A percentile compares a stretch with the other conserved stretches of the same genome.
These are phyloP conservation scores for Plantago rigida DNA, from an alignment of 305 asterid genomes.

Conservation along the genomic window DNA sequence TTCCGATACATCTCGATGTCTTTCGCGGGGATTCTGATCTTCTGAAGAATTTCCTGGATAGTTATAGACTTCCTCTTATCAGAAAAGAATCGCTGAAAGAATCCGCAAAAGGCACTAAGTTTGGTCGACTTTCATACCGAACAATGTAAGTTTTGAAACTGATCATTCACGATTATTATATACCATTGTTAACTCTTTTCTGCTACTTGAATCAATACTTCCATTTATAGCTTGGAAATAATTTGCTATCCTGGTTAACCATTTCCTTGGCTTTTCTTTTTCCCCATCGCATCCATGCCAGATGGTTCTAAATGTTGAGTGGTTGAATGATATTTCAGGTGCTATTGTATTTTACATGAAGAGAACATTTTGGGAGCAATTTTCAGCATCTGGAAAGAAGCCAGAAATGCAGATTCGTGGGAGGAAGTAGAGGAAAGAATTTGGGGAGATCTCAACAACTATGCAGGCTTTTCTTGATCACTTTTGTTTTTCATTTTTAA, in stretches of 20 bases:
- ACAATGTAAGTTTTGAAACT: conserved; percentile 54
- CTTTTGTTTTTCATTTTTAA: too few relatives aligned
- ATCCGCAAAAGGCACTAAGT: conserved; percentile 32
- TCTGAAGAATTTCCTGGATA: conserved; percentile 60
- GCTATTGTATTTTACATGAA: conserved; percentile 71
- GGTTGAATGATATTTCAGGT: conserved; percentile 38
- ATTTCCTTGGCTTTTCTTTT: not conserved
- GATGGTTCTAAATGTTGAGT: not conserved
- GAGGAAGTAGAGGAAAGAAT: conserved; percentile 83
- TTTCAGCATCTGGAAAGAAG: conserved; percentile 71
- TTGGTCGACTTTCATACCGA: conserved; percentile 52
- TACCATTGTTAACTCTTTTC: not conserved
- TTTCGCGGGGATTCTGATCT: conserved; percentile 70
- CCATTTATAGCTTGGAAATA: not conserved
- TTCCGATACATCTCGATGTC: conserved; percentile 70
- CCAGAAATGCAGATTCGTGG: conserved; percentile 66
- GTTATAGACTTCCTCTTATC: conserved; percentile 62
- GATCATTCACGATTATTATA: conserved; percentile 9
- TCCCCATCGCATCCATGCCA: not conserved
- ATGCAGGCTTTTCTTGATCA: conserved; percentile 32
- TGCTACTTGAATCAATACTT: not conserved
- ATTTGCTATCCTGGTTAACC: not conserved
- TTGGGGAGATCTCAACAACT: conserved; percentile 71
- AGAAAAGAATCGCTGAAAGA: conserved; percentile 31
- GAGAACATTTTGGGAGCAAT: conserved; percentile 82